Evolutionary conservation across 495 filamentous ascomycete genomes (phyloP), one percentile per base, ranked within the genome.

Genomic region (Lentithecium fluviatile): DNA sequence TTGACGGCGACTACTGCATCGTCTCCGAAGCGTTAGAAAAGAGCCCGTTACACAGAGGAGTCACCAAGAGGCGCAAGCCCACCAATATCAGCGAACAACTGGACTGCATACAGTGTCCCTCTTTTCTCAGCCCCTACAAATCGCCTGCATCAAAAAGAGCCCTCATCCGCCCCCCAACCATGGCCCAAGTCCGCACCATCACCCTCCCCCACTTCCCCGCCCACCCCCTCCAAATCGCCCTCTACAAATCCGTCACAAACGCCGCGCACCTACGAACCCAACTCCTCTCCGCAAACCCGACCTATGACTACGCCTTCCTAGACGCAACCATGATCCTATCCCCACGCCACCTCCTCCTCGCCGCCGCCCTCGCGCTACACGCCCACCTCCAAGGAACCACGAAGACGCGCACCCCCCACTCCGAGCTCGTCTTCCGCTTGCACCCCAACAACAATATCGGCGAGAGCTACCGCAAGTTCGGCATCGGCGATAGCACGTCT

Each of bases 251-350:
- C 69, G 82, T 97, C 37, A 70, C 80, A 62, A 97, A 97, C 72
- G 80, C 87, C 7, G 71, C 80, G 0, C 90, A 86, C 70, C 77
- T 98, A 21, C 86, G 88, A 7, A 74, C 86, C 58, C 92, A 96
- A 73, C 81, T 97, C 15, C 75, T 97, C 7, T 80, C 83, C 2
- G 87, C 88, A 10, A 95, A 96, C 64, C 64, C 80, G 23, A 86
- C 87, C 12, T 97, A 89, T 67, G 89, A 97, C 72, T 97, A 96
- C 77, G 93, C 93, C 4, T 87, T 98, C 51, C 83, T 98, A 45
- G 92, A 98, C 73, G 91, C 91, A 0, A 83, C 78, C 51, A 79
- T 83, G 71, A 78, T 89, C 53, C 68, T 88, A 19, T 91, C 89
- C 7, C 79, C 86, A 21, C 70, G 77, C 0, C 92, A 97, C 66